Percentiles rank a stretch among this genome's conserved stretches.
Conservation (phyloP, 2,329 filamentous ascomycete genomes). For the Cylindrodendrum hubeiense region DNA sequence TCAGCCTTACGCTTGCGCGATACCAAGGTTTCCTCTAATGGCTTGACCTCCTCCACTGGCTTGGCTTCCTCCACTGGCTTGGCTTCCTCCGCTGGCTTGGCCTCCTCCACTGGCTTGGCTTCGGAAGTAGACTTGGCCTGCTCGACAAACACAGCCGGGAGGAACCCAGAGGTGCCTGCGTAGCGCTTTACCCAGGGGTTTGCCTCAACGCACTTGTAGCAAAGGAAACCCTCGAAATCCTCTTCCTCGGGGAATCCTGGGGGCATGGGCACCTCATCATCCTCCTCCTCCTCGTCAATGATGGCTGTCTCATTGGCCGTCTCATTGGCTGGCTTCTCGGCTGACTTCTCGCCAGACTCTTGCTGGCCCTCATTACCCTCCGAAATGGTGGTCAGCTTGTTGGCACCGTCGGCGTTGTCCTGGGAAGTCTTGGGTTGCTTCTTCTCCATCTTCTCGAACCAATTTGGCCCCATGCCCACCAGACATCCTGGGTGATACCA, state of each 20-base stretch:
- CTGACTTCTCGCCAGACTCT: constrained; percentile 28
- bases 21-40: constrained; percentile 18
- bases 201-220: constrained; percentile 91
- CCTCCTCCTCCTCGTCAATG: constrained; percentile 57
- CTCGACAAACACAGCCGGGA: constrained; percentile 74
- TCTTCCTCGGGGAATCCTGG: constrained; percentile 91
- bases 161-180: constrained; percentile 82
- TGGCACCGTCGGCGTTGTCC: constrained; percentile 30
- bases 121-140: constrained; percentile 23
- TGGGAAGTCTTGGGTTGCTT: constrained; percentile 47
- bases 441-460: constrained; percentile 69
- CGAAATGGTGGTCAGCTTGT: constrained; percentile 60
- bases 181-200: constrained; percentile 94
- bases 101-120: constrained; percentile 18
- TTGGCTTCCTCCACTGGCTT: constrained; percentile 10
- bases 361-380: constrained; percentile 58
- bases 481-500: constrained; percentile 98
- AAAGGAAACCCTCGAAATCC: constrained; percentile 89
- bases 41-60: constrained; percentile 17
- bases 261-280: constrained; percentile 77
- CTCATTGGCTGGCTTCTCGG: constrained; percentile 21
- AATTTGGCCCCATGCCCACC: constrained; percentile 81
- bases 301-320: constrained; percentile 36
- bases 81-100: constrained; percentile 10
- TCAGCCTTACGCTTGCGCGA: constrained; percentile 77